Base-by-base conservation (phyloP, 192 early-diverging fungal genomes). In the Entrophospora sp. region DNA sequence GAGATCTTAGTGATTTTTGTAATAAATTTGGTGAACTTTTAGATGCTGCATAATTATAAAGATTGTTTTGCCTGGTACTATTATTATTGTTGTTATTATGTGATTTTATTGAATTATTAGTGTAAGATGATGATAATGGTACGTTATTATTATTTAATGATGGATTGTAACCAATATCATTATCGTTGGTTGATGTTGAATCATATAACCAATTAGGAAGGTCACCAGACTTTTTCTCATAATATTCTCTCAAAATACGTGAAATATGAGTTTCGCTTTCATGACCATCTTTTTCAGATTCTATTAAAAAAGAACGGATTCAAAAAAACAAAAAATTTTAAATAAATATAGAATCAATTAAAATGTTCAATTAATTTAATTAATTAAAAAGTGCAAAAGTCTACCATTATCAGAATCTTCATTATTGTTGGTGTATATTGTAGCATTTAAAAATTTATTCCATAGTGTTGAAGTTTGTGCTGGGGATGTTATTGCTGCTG, bases 241-340 rank as follows among this genome's bases (percentile, higher is more conserved):
- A 69, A 61, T 79, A 66, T 25, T 83, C 81, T 14, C 81, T 71
- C 20, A 85, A 58, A 43, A 79, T 64, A 28, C 80, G 71, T 5
- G 75, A 69, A 20, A 85, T 77, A 69, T 83, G 80, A 4, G 78
- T 63, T 60, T 84, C 82, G 18, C 78, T 80, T 58, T 84, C 78
- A 61, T 71, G 67, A 45, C 77, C 82, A 16, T 75, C 76, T 52
- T 79, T 77, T 35, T 84, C 82, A 13, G 82, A 84, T 51, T 84
- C 82, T 84, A 62, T 52, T 22, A 37, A 53, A 14, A 37, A 42
- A 18, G 45, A n/a, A n/a, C n/a, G n/a, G n/a, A n/a, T n/a, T n/a
- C 18, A 59, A 9, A 20, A 56, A n/a, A 27, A 67, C 43, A 44
- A 4, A 30, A 25, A 35, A 22, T 5, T 35, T 3, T 59, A 16